These are phyloP conservation scores for Citrullus mucosospermus DNA, from an alignment of 306 rosid species.

Conservation along the genomic window DNA sequence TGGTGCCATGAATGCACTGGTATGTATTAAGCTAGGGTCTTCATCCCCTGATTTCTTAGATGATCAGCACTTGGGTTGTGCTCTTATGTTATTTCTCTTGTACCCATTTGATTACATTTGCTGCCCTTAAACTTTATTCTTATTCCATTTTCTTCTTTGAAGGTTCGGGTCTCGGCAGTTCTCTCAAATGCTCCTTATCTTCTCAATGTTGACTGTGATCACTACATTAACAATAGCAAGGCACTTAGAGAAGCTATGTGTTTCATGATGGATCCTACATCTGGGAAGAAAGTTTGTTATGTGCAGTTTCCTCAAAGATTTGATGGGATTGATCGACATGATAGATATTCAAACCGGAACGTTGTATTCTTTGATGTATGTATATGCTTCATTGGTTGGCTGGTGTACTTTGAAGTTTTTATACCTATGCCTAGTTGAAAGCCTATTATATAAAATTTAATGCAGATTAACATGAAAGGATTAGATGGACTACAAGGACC, in stretches of 20 bases:
- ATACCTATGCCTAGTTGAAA: background rate
- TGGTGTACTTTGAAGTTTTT: background rate
- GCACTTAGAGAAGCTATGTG: slow-evolving; percentile 98
- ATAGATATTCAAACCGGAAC: slow-evolving; percentile 92
- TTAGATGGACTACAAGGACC: slow-evolving; percentile 96
- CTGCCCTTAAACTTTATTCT: slow-evolving; percentile 7
- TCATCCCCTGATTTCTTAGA: background rate
- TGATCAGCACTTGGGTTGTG: background rate
- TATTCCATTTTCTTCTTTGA: slow-evolving; percentile 11
- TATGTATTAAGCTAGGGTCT: slow-evolving; percentile 6
- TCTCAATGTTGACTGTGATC: slow-evolving; percentile 94
- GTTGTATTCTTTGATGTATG: slow-evolving; percentile 94
- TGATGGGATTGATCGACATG: slow-evolving; percentile 92
- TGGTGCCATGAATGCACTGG: slow-evolving; percentile 95
- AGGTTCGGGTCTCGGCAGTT: slow-evolving; percentile 80
- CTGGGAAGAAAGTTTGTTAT: slow-evolving; percentile 83
- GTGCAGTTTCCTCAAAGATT: slow-evolving; percentile 98
- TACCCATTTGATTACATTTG: background rate
- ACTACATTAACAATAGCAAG: slow-evolving; percentile 94
- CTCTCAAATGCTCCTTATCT: slow-evolving; percentile 85
- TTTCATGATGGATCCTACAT: slow-evolving; percentile 97
- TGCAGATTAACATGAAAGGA: slow-evolving; percentile 98
- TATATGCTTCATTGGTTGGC: slow-evolving; percentile 8
- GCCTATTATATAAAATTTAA: slow-evolving; percentile 9
- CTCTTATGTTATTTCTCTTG: background rate